Conservation (phyloP, 2,329 filamentous ascomycete genomes). For the Blastomyces silverae region DNA sequence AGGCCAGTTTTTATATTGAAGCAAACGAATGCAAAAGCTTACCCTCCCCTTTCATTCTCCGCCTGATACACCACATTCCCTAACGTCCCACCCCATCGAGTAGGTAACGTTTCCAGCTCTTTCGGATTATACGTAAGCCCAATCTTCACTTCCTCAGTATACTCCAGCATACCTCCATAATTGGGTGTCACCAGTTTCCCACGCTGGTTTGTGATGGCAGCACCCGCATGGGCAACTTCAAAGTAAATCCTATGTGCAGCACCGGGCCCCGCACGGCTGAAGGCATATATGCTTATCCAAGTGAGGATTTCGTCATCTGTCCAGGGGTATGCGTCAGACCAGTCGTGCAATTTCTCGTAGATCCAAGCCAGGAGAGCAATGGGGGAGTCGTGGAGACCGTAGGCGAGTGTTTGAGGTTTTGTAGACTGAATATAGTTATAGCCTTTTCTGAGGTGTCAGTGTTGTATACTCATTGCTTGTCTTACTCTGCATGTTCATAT, state of each 20-base stretch:
- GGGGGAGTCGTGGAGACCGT: constrained; percentile 62
- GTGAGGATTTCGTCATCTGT: constrained; percentile 68
- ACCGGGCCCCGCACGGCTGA: constrained; percentile 61
- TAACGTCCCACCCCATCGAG: constrained; percentile 46
- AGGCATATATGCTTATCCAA: constrained; percentile 68
- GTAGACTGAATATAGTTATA: constrained; percentile 59
- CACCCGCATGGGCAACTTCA: constrained; percentile 48
- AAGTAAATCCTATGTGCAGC: constrained; percentile 67
- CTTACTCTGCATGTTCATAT: background rate
- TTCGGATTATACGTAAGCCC: constrained; percentile 48
- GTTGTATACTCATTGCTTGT: background rate
- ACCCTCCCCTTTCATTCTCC: constrained; percentile 42
- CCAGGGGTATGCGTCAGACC: constrained; percentile 67
- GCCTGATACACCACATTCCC: constrained; percentile 48
- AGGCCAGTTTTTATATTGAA: background rate
- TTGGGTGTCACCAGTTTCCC: background rate
- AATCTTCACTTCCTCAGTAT: constrained; percentile 46
- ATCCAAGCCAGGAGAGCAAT: constrained; percentile 69
- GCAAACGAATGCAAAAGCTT: background rate
- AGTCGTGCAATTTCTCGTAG: constrained; percentile 71
- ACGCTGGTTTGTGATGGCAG: constrained; percentile 17
- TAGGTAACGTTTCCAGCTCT: constrained; percentile 47
- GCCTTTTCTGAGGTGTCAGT: constrained; percentile 25
- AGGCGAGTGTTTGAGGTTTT: constrained; percentile 66
- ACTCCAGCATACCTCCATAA: constrained; percentile 31